These are phyloP conservation scores for Candida sp. DNA, from an alignment of 1,139 yeast genomes.

Conservation along the genomic window DNA sequence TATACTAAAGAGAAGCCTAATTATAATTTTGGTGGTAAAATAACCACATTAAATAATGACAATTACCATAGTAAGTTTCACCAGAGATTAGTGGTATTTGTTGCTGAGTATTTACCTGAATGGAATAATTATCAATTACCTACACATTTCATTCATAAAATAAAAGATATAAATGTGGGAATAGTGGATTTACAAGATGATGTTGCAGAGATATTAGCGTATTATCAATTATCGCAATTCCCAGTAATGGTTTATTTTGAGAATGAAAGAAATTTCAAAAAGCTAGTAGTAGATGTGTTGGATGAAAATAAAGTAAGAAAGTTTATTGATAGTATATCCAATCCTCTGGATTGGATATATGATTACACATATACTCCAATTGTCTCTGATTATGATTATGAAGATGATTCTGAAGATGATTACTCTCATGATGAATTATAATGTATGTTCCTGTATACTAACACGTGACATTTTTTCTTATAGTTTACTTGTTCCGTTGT, in stretches of 20 bases:
- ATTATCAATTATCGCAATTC: slow-evolving; percentile 26
- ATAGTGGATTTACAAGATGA: slow-evolving; percentile 22
- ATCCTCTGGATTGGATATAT: background rate
- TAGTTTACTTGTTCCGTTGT: too few species aligned
- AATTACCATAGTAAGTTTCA: slow-evolving; percentile 5
- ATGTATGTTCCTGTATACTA: too few species aligned
- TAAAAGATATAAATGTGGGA: slow-evolving; percentile 13
- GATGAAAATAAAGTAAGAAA: background rate
- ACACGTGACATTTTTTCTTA: too few species aligned
- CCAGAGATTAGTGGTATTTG: slow-evolving; percentile 24
- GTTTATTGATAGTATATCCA: background rate
- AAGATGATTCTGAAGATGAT: background rate
- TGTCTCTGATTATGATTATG: background rate
- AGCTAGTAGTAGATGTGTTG: slow-evolving; percentile 13
- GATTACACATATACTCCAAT: background rate
- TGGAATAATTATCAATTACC: slow-evolving; percentile 34
- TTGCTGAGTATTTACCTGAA: slow-evolving; percentile 18
- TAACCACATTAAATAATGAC: slow-evolving; percentile 9
- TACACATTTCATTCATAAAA: slow-evolving; percentile 30
- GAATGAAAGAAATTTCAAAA: slow-evolving; percentile 18
- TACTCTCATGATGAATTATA: background rate
- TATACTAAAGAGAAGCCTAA: slow-evolving; percentile 14
- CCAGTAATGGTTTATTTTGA: slow-evolving; percentile 31
- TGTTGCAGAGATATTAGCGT: slow-evolving; percentile 16
- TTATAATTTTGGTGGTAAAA: slow-evolving; percentile 12